Evolutionary conservation across 805 yeast species (phyloP).

Genomic region (Metschnikowia picachoensis): DNA sequence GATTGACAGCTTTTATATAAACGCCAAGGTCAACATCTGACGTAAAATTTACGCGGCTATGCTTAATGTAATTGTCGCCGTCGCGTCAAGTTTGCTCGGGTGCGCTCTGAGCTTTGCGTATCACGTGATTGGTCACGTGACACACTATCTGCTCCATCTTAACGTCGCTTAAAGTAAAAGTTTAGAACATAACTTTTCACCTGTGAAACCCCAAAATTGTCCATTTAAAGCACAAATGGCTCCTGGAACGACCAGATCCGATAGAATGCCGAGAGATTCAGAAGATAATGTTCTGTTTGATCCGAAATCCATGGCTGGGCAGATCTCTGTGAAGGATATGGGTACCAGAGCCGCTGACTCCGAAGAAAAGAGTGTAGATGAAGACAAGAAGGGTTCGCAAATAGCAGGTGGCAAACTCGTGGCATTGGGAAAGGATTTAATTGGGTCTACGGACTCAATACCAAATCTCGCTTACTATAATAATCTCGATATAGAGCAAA

Average conservation of each 20-base stretch:
- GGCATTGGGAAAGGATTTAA: too few species aligned
- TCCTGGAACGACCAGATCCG: background rate
- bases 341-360: slow-evolving; percentile 43
- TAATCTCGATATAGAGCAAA: slow-evolving; percentile 35
- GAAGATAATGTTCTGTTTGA: slow-evolving; percentile 47
- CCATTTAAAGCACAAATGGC: background rate
- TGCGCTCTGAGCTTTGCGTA: too few species aligned
- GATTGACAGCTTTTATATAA: slow-evolving; percentile 1
- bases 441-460: background rate
- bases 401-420: background rate
- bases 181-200: background rate
- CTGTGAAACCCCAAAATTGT: too few species aligned
- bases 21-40: background rate
- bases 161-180: background rate
- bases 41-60: too few species aligned
- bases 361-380: background rate
- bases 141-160: background rate
- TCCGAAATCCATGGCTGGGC: slow-evolving; percentile 73
- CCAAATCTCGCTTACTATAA: slow-evolving; percentile 4
- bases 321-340: slow-evolving; percentile 64
- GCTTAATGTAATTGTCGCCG: too few species aligned
- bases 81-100: too few species aligned
- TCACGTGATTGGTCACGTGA: background rate
- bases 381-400: background rate
- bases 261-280: slow-evolving; percentile 1